Conservation (phyloP, 2,329 filamentous ascomycete species). For the Fusarium sp. region DNA sequence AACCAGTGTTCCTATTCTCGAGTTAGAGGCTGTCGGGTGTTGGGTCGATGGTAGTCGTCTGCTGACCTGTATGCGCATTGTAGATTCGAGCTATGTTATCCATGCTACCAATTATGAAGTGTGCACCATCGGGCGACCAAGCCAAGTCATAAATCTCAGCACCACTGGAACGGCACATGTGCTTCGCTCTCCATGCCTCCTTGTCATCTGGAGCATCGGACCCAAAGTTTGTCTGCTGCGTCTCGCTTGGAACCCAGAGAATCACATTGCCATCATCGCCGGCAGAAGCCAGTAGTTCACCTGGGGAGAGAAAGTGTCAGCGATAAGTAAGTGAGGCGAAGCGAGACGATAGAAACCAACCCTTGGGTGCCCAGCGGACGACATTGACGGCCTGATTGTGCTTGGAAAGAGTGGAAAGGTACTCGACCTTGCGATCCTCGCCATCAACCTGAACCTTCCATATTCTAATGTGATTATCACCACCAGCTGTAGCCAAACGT, state of each 20-base stretch:
- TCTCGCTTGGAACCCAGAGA: slow-evolving; percentile 91
- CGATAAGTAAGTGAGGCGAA: background rate
- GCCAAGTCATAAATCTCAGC: slow-evolving; percentile 98
- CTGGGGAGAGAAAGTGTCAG: slow-evolving; percentile 56
- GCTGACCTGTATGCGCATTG: slow-evolving; percentile 85
- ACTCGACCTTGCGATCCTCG: slow-evolving; percentile 88
- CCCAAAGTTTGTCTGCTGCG: slow-evolving; percentile 74
- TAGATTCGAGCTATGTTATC: slow-evolving; percentile 98
- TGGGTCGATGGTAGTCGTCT: slow-evolving; percentile 1
- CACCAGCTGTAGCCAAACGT: slow-evolving; percentile 89
- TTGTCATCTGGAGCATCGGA: slow-evolving; percentile 91
- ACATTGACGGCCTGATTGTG: slow-evolving; percentile 99
- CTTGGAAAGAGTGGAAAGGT: slow-evolving; percentile 89
- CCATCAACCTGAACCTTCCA: slow-evolving; percentile 90
- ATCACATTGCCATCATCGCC: slow-evolving; percentile 98
- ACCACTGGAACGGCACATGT: slow-evolving; percentile 95
- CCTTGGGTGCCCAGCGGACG: slow-evolving; percentile 93
- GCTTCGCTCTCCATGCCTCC: slow-evolving; percentile 95
- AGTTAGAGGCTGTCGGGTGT: slow-evolving; percentile 10
- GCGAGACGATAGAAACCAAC: slow-evolving; percentile 57
- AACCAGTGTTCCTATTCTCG: slow-evolving; percentile 66
- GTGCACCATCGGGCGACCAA: slow-evolving; percentile 96
- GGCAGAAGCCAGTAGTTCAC: slow-evolving; percentile 91
- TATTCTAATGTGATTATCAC: slow-evolving; percentile 95
- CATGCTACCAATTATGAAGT: slow-evolving; percentile 99